phyloP scores from a whole-genome alignment of 805 yeast genomes.

The Lipomyces sp. region DNA sequence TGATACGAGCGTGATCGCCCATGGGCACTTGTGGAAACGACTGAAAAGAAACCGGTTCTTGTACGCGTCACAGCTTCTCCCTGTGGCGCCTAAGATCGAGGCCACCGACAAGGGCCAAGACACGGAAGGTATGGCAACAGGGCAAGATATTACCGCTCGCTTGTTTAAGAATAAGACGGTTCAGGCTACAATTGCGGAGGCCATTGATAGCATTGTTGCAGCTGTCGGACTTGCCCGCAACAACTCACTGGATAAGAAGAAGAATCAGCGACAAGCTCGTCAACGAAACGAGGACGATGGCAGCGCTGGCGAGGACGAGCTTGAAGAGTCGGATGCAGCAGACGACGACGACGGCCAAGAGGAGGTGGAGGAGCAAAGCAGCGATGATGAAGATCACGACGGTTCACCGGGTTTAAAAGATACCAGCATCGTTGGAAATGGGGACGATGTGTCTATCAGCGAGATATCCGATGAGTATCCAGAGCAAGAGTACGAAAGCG shows the following conservation, averaged over 20 bases:
- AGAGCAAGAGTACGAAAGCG: not conserved
- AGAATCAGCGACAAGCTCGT: not conserved
- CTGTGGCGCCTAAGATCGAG: conserved; percentile 16
- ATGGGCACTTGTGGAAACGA: conserved; percentile 24
- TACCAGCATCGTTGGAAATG: not conserved
- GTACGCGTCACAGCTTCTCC: conserved; percentile 19
- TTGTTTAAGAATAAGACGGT: conserved; percentile 36
- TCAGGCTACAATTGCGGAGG: conserved; percentile 24
- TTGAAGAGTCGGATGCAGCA: conserved; percentile 37
- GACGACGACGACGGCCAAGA: conserved; percentile 9
- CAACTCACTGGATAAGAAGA: conserved; percentile 13
- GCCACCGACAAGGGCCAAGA: conserved; percentile 7
- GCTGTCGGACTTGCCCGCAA: conserved; percentile 34
- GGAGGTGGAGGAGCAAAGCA: conserved; percentile 35
- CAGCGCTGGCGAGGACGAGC: conserved; percentile 29
- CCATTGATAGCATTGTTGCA: conserved; percentile 21
- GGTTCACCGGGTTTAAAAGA: no score
- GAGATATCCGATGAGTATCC: conserved; percentile 18
- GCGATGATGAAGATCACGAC: conserved; percentile 7
- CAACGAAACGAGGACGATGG: not conserved
- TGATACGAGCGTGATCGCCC: conserved; percentile 36
- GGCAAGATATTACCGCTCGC: conserved; percentile 39
- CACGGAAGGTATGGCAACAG: conserved; percentile 2
- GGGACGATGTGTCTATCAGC: conserved; percentile 11
- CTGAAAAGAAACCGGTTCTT: conserved; percentile 21